These are phyloP conservation scores for Ophiostoma populinum DNA, from an alignment of 2,329 filamentous ascomycete genomes.

Conservation along the genomic window DNA sequence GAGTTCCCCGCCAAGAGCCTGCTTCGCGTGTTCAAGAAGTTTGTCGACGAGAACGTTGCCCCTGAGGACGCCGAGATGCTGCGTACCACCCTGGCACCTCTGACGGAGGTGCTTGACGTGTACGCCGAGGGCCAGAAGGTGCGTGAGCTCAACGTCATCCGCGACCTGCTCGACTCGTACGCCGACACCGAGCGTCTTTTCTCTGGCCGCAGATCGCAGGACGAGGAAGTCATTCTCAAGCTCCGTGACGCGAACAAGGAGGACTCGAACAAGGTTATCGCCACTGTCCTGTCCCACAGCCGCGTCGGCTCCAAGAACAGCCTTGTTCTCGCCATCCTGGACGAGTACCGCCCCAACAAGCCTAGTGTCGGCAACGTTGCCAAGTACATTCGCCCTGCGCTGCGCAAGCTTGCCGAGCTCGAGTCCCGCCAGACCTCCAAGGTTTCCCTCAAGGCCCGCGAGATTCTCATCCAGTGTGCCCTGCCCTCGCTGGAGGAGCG, in stretches of 20 bases:
- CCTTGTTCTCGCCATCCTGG: slow-evolving; percentile 74
- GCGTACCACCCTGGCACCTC: slow-evolving; percentile 53
- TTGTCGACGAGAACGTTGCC: slow-evolving; percentile 71
- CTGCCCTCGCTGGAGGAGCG: slow-evolving; percentile 92
- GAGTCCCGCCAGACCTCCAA: slow-evolving; percentile 76
- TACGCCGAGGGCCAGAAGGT: slow-evolving; percentile 81
- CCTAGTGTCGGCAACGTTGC: slow-evolving; percentile 74
- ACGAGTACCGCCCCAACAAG: slow-evolving; percentile 89
- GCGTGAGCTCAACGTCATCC: slow-evolving; percentile 74
- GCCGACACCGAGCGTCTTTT: slow-evolving; percentile 74
- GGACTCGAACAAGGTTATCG: slow-evolving; percentile 66
- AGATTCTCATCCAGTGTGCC: slow-evolving; percentile 93
- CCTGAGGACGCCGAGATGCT: slow-evolving; percentile 57
- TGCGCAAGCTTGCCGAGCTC: slow-evolving; percentile 79
- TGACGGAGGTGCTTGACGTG: slow-evolving; percentile 59
- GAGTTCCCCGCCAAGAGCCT: slow-evolving; percentile 91
- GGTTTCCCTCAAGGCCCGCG: slow-evolving; percentile 90
- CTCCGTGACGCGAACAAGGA: slow-evolving; percentile 96
- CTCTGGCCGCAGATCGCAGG: slow-evolving; percentile 65
- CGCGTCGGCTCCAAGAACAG: slow-evolving; percentile 88
- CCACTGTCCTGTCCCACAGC: slow-evolving; percentile 85
- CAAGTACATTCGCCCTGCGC: slow-evolving; percentile 68
- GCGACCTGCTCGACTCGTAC: slow-evolving; percentile 64
- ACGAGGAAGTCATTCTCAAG: slow-evolving; percentile 85
- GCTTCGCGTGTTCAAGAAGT: slow-evolving; percentile 67